phyloP scores from a whole-genome alignment of 805 yeast genomes.

The Metschnikowia lunata region DNA sequence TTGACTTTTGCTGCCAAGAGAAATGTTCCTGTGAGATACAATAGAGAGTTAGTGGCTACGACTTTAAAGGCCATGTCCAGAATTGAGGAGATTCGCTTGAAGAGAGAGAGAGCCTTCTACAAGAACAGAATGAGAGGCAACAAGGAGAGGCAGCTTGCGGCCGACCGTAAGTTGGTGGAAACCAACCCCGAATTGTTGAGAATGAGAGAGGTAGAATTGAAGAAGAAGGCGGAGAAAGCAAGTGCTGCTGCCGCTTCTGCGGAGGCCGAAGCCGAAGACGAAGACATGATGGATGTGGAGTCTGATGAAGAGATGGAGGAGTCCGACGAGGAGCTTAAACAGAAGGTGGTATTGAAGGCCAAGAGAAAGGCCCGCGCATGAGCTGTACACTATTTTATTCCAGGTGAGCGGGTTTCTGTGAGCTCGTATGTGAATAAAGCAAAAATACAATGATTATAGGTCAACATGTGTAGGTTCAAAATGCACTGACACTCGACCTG shows the following conservation, averaged over 20 bases:
- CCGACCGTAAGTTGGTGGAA: slow-evolving; percentile 86
- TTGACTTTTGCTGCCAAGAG: slow-evolving; percentile 95
- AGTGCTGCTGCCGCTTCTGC: slow-evolving; percentile 27
- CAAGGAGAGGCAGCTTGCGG: slow-evolving; percentile 76
- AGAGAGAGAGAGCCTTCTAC: slow-evolving; percentile 97
- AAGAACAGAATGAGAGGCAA: slow-evolving; percentile 99
- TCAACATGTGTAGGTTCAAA: too few species aligned
- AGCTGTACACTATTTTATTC: slow-evolving; percentile 1
- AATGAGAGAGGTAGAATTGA: slow-evolving; percentile 89
- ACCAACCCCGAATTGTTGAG: slow-evolving; percentile 83
- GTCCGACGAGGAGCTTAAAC: slow-evolving; percentile 45
- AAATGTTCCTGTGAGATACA: slow-evolving; percentile 96
- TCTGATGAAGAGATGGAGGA: slow-evolving; percentile 32
- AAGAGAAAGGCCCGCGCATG: slow-evolving; percentile 39
- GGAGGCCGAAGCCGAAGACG: slow-evolving; percentile 31
- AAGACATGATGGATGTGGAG: slow-evolving; percentile 39
- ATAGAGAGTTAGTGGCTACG: slow-evolving; percentile 91
- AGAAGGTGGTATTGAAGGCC: slow-evolving; percentile 62
- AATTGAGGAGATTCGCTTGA: slow-evolving; percentile 91
- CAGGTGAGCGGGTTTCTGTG: too few species aligned
- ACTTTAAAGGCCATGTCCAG: slow-evolving; percentile 94
- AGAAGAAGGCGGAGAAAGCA: slow-evolving; percentile 66
- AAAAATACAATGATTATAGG: too few species aligned
- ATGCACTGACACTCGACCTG: too few species aligned
- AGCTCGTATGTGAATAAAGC: too few species aligned